Evolutionary conservation across 345 rosid genomes (phyloP), one percentile per base, ranked within the genome.

Genomic region (Citrus trifoliata): DNA sequence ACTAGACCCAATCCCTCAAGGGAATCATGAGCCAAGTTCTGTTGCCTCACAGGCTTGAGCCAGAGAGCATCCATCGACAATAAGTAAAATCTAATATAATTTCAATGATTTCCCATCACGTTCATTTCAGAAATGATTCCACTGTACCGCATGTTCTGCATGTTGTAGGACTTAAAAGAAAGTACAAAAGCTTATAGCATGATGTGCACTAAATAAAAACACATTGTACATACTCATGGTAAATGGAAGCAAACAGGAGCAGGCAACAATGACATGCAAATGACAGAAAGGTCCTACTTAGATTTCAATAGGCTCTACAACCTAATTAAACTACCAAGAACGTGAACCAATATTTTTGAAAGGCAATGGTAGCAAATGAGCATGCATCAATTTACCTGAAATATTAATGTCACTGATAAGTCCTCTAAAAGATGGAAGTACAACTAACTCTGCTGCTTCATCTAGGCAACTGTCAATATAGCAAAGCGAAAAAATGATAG

Each of bases 361-460:
- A 16, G 32, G 58, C 14, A 35, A 24, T n/a, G 21, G 13, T 12
- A 21, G 28, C 69, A 37, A 79, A 55, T 22, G 25, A 56, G 46
- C 27, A 76, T 66, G 76, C 73, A 75, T 66, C 70, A 40, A 21
- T 63, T 66, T 78, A 88, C 99, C 97, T 81, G 97, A 88, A 42
- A 94, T 81, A 59, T 73, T 75, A 67, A 90, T 79, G 32, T 87
- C 86, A 12, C 92, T 84, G 37, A 95, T 82, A 64, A 80, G 80
- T 51, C 92, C 91, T 67, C 83, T 77, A 83, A 90, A 94, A 38
- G 90, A 88, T 1, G 97, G 97, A 62, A 91, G 89, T 75, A 82
- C 75, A 71, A 93, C 98, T 76, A 82, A 56, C 80, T 85, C 97
- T 13, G 88, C 93, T 74, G 94, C 98, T 85, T 93, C 92, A 86